A percentile compares a stretch with the other conserved stretches of the same genome.
These are phyloP conservation scores for Apiospora rasikravindrae DNA, from an alignment of 2,329 filamentous ascomycete species.

Conservation along the genomic window DNA sequence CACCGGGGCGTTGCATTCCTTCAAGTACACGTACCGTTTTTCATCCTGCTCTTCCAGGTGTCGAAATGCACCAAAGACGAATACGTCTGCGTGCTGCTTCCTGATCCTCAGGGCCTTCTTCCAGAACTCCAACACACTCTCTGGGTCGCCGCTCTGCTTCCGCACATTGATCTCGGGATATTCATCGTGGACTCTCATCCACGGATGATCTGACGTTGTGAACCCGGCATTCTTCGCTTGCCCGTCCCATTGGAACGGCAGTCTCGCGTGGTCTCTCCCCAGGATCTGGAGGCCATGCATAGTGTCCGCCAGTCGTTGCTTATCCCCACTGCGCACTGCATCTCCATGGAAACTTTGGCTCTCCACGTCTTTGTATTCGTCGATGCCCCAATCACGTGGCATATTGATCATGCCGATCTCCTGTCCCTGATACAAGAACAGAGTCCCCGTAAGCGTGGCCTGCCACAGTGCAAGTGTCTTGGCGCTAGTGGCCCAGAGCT, in stretches of 20 bases:
- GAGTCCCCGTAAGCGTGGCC: slow-evolving; percentile 54
- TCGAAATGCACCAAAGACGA: slow-evolving; percentile 66
- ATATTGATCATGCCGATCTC: slow-evolving; percentile 67
- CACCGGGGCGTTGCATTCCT: slow-evolving; percentile 34
- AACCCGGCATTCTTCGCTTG: slow-evolving; percentile 65
- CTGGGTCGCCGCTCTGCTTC: slow-evolving; percentile 48
- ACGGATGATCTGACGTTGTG: slow-evolving; percentile 55
- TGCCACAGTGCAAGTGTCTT: slow-evolving; percentile 60
- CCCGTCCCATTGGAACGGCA: slow-evolving; percentile 70
- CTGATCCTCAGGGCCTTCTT: slow-evolving; percentile 56
- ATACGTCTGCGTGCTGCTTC: slow-evolving; percentile 61
- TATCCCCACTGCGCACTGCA: slow-evolving; percentile 42
- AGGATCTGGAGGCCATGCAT: slow-evolving; percentile 60
- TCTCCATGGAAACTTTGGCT: slow-evolving; percentile 57
- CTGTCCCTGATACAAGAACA: slow-evolving; percentile 66
- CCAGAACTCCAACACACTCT: slow-evolving; percentile 65
- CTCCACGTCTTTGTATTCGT: slow-evolving; percentile 61
- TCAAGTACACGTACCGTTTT: slow-evolving; percentile 62
- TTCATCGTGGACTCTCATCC: slow-evolving; percentile 71
- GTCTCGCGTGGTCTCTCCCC: slow-evolving; percentile 66
- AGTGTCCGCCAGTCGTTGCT: slow-evolving; percentile 48
- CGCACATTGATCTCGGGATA: slow-evolving; percentile 62
- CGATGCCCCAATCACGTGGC: slow-evolving; percentile 54
- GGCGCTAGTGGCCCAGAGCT: slow-evolving; percentile 49
- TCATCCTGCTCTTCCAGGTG: slow-evolving; percentile 56